These are phyloP conservation scores for Zoysia matrella DNA, from an alignment of 202 grass and related monocot species.

Conservation along the genomic window DNA sequence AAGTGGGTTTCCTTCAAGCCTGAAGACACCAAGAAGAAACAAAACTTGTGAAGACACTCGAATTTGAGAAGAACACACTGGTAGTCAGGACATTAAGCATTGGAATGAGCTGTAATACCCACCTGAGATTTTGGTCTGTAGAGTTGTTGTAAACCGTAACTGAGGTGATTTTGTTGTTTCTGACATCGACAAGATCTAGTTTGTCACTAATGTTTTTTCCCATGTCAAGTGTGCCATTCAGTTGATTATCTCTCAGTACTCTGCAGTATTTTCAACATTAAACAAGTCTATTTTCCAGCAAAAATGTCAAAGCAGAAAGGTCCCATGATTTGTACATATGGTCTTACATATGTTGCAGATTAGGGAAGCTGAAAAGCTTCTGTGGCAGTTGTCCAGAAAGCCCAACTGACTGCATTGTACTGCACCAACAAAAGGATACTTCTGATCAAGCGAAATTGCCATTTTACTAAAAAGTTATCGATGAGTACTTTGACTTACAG, in stretches of 20 bases:
- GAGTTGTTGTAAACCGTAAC: conserved; percentile 50
- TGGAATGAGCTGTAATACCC: conserved; percentile 29
- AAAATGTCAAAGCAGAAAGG: conserved; percentile 7
- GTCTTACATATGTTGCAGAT: conserved; percentile 71
- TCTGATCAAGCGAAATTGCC: conserved; percentile 2
- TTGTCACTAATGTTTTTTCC: conserved; percentile 38
- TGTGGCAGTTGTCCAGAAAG: conserved; percentile 70
- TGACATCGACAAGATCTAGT: conserved; percentile 48
- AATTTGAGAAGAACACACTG: not conserved
- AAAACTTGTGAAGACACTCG: conserved; percentile 7
- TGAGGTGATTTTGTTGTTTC: conserved; percentile 56
- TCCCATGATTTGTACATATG: conserved; percentile 13
- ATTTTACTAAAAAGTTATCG: not conserved
- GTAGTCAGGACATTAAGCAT: conserved; percentile 8
- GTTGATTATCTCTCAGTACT: conserved; percentile 62
- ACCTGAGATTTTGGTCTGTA: conserved; percentile 44
- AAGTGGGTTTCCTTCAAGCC: conserved; percentile 78
- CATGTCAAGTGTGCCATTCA: conserved; percentile 78
- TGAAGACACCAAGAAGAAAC: conserved; percentile 25
- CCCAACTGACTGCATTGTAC: conserved; percentile 64
- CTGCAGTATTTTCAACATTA: conserved; percentile 44
- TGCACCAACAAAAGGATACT: conserved; percentile 27
- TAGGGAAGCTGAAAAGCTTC: conserved; percentile 52
- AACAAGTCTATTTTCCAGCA: conserved; percentile 13
- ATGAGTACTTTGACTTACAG: conserved; percentile 56